phyloP scores from a whole-genome alignment of 805 yeast genomes.

The Candida verbasci region DNA sequence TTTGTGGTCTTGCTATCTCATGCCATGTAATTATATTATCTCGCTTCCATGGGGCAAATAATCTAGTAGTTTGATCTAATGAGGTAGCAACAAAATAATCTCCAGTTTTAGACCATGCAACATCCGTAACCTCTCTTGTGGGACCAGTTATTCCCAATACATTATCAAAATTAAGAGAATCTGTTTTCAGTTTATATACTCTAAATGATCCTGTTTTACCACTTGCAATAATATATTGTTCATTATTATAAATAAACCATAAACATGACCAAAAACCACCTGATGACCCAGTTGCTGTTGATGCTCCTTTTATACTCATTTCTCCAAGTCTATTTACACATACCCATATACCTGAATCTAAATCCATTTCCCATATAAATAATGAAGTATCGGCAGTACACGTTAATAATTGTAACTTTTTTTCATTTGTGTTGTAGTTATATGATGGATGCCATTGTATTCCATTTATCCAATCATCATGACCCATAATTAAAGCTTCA shows the following conservation, averaged over 20 bases:
- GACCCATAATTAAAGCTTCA: constrained; percentile 95
- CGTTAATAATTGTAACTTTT: constrained; percentile 59
- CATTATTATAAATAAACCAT: constrained; percentile 52
- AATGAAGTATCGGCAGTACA: constrained; percentile 91
- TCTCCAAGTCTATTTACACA: constrained; percentile 83
- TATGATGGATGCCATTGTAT: constrained; percentile 69
- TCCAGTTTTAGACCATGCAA: constrained; percentile 69
- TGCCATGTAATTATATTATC: constrained; percentile 53
- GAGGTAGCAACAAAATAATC: constrained; percentile 73
- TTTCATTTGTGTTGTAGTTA: constrained; percentile 18
- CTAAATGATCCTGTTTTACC: constrained; percentile 95
- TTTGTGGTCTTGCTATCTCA: constrained; percentile 95
- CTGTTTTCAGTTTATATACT: constrained; percentile 51
- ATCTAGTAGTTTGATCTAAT: constrained; percentile 87
- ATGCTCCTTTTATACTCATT: constrained; percentile 91
- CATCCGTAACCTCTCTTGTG: constrained; percentile 66
- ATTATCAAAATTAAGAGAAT: constrained; percentile 41
- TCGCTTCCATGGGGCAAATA: constrained; percentile 61
- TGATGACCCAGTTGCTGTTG: constrained; percentile 94
- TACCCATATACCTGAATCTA: constrained; percentile 84
- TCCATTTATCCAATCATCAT: constrained; percentile 95
- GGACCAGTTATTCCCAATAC: constrained; percentile 71
- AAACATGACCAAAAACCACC: constrained; percentile 61
- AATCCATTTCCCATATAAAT: constrained; percentile 92
- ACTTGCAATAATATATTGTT: constrained; percentile 60